phyloP scores from a whole-genome alignment of 192 early-diverging fungal species.

The Glomus cerebriforme region DNA sequence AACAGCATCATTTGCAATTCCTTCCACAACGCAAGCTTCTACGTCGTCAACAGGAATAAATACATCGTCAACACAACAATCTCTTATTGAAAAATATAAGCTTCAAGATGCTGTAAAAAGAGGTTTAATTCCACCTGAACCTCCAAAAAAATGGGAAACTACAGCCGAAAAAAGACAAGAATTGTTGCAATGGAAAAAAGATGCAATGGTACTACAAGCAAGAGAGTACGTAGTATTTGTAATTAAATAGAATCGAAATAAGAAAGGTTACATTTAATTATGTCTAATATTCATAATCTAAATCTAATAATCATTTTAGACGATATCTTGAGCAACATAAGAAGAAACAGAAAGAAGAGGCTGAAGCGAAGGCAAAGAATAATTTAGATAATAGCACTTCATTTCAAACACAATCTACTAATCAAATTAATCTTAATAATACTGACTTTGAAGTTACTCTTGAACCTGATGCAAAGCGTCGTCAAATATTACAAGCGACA shows the following conservation, averaged over 20 bases:
- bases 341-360: not conserved
- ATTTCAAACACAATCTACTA: not conserved
- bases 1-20: conserved; percentile 38
- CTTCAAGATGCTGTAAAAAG: conserved; percentile 45
- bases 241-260: not conserved
- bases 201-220: conserved; percentile 69
- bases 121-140: conserved; percentile 46
- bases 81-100: conserved; percentile 55
- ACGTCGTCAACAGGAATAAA: conserved; percentile 37
- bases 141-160: conserved; percentile 62
- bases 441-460: not conserved
- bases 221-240: conserved; percentile 55
- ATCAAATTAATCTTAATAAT: not conserved
- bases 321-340: not conserved
- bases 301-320: not conserved
- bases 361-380: not conserved
- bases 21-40: conserved; percentile 41
- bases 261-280: not conserved
- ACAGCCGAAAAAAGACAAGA: conserved; percentile 61
- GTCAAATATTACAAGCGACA: not conserved
- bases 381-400: not conserved
- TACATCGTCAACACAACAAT: conserved; percentile 38
- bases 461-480: not conserved
- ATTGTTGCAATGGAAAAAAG: conserved; percentile 64
- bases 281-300: not conserved